These are phyloP conservation scores for Ceratocystis cubensis DNA, from an alignment of 2,329 filamentous ascomycete species.

Conservation along the genomic window DNA sequence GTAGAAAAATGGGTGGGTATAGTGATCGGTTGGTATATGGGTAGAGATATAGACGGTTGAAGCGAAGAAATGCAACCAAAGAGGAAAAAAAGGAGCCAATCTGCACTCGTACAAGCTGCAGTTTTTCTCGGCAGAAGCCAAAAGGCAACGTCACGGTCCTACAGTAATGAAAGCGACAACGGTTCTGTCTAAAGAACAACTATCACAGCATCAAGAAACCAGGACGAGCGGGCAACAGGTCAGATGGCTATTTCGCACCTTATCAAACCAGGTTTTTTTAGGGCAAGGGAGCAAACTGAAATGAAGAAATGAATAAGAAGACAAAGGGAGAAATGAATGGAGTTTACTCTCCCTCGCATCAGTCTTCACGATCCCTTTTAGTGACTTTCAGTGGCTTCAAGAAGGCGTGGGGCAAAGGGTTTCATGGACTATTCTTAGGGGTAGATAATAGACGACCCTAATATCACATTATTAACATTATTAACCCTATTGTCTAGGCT, in stretches of 20 bases:
- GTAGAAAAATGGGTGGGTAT: neutral
- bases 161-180: neutral
- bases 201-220: neutral
- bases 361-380: conserved; percentile 3
- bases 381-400: neutral
- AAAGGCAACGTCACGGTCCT: neutral
- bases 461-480: neutral
- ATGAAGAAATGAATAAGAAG: neutral
- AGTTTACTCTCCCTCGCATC: neutral
- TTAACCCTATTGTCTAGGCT: neutral
- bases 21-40: neutral
- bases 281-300: neutral
- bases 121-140: neutral
- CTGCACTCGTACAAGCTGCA: neutral
- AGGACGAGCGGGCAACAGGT: neutral
- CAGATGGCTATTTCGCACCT: neutral
- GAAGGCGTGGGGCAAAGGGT: conserved; percentile 3
- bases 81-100: neutral
- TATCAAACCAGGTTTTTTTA: neutral
- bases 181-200: conserved; percentile 5
- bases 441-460: neutral
- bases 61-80: neutral
- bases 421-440: conserved; percentile 8
- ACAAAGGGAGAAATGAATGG: neutral
- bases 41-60: neutral